Conservation (phyloP, 1,284 basidiomycete genomes). For the Pseudozyma sp. region DNA sequence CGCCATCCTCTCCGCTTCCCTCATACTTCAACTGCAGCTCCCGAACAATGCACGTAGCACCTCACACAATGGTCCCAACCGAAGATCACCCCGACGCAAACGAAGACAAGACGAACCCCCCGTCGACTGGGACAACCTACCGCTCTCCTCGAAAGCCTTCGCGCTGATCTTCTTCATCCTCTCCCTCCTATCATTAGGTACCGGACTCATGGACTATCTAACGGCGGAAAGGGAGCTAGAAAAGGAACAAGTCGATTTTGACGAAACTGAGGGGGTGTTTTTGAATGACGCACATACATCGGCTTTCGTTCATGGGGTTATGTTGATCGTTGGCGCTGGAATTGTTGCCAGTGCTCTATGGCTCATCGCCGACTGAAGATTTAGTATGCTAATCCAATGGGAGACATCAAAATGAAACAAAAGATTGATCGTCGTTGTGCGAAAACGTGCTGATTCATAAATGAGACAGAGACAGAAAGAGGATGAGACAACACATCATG, state of each 20-base stretch:
- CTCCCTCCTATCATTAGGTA: conserved; percentile 19
- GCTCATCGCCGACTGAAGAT: conserved; percentile 17
- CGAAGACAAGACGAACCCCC: conserved; percentile 1
- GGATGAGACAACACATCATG: background rate
- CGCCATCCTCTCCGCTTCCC: conserved; percentile 33
- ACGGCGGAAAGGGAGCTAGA: conserved; percentile 29
- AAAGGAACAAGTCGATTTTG: conserved; percentile 45
- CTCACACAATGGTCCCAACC: background rate
- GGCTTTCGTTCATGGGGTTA: conserved; percentile 23
- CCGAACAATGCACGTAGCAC: conserved; percentile 10
- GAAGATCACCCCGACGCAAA: background rate
- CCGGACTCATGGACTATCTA: conserved; percentile 31
- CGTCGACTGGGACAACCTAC: conserved; percentile 28
- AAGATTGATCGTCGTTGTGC: background rate
- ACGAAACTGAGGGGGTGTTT: conserved; percentile 45
- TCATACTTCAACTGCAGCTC: conserved; percentile 37
- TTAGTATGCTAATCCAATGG: background rate
- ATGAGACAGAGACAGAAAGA: background rate
- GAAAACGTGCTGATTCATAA: too few species aligned
- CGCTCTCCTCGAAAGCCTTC: conserved; percentile 24
- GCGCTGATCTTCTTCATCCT: conserved; percentile 29
- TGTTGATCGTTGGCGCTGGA: conserved; percentile 32
- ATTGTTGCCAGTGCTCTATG: conserved; percentile 30
- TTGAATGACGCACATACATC: conserved; percentile 39
- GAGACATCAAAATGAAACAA: background rate